Evolutionary conservation across 768 basidiomycete genomes (phyloP).

Genomic region (Suillus placidus): DNA sequence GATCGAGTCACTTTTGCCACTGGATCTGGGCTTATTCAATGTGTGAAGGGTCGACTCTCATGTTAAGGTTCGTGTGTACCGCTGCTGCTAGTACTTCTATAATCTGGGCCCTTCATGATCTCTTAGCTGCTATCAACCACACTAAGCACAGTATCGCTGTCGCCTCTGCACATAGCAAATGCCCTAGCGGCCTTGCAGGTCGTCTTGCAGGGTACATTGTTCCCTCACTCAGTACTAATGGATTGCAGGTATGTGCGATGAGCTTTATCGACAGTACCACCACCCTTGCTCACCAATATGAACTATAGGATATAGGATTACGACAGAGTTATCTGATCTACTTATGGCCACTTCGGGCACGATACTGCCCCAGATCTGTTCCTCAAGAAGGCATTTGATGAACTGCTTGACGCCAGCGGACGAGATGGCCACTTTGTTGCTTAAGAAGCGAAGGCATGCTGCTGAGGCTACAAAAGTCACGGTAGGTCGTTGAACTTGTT

Average conservation of each 20-base stretch:
- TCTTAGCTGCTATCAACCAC: slow-evolving; percentile 75
- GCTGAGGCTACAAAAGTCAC: too few species aligned
- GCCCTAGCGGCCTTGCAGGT: slow-evolving; percentile 64
- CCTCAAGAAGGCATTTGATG: too few species aligned
- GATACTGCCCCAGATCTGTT: too few species aligned
- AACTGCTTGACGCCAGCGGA: too few species aligned
- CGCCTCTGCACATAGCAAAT: slow-evolving; percentile 77
- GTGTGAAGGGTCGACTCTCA: slow-evolving; percentile 88
- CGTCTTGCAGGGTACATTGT: slow-evolving; percentile 66
- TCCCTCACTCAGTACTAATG: slow-evolving; percentile 56
- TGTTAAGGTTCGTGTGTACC: slow-evolving; percentile 65
- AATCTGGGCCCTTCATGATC: slow-evolving; percentile 52
- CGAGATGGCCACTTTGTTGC: too few species aligned
- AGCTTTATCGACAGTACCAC: too few species aligned
- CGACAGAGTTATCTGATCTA: too few species aligned
- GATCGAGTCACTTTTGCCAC: slow-evolving; percentile 61
- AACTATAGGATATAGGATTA: too few species aligned
- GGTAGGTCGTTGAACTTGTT: too few species aligned
- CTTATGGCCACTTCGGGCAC: too few species aligned
- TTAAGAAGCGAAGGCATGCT: too few species aligned
- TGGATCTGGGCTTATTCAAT: slow-evolving; percentile 86
- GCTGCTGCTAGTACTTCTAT: background rate
- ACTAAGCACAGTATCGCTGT: slow-evolving; percentile 74
- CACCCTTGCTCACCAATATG: too few species aligned
- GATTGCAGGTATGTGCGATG: slow-evolving; percentile 78